phyloP scores from a whole-genome alignment of 2,329 filamentous ascomycete genomes.

The Claviceps paspali region DNA sequence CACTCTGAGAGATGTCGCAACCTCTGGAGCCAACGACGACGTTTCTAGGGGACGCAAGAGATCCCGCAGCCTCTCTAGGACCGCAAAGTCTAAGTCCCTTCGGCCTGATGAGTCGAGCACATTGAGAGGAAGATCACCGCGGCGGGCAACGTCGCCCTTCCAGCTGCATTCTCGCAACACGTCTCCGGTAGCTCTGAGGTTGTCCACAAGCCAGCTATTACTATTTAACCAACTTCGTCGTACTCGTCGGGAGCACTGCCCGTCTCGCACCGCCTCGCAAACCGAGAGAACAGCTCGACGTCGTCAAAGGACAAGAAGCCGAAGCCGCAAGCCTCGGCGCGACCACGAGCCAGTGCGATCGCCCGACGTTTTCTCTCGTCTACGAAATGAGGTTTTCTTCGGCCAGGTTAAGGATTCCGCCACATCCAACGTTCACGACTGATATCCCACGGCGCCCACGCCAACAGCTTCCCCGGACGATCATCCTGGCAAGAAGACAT shows the following conservation, averaged over 20 bases:
- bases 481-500: too few species aligned
- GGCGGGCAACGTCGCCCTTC: constrained; percentile 23
- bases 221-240: constrained; percentile 25
- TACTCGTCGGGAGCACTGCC: constrained; percentile 28
- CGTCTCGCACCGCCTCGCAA: constrained; percentile 23
- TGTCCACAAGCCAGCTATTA: constrained; percentile 26
- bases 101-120: constrained; percentile 27
- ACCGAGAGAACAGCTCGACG: constrained; percentile 19
- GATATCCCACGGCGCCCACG: neutral
- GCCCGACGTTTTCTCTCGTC: constrained; percentile 16
- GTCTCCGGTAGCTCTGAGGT: constrained; percentile 19
- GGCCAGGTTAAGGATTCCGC: constrained; percentile 6
- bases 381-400: constrained; percentile 20
- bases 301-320: constrained; percentile 23
- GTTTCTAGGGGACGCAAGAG: constrained; percentile 23
- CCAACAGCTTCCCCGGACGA: neutral
- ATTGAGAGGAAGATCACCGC: constrained; percentile 25
- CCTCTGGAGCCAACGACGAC: constrained; percentile 11
- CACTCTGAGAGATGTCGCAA: constrained; percentile 11
- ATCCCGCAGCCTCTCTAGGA: constrained; percentile 22
- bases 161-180: constrained; percentile 17
- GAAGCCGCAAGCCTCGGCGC: constrained; percentile 19
- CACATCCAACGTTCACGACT: neutral
- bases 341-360: constrained; percentile 16
- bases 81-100: constrained; percentile 15